Base-by-base conservation (phyloP, 2,329 filamentous ascomycete genomes). In the Apiospora sp. region DNA sequence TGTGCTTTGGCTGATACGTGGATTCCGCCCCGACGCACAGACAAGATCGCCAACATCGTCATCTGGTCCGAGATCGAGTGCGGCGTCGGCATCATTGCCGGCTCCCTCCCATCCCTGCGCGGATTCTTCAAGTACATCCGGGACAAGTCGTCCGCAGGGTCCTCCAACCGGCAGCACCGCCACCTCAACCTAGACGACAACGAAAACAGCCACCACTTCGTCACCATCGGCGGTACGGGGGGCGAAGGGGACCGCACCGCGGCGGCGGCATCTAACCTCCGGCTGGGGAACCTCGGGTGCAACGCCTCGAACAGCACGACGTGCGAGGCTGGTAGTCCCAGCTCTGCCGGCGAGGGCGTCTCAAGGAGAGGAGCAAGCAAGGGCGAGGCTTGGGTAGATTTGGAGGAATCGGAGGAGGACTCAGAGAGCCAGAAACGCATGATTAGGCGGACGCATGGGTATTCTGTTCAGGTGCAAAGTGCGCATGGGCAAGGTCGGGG, bases 41-140 rank as follows among this genome's bases (percentile, higher is more conserved):
- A 72, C 27, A 49, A 72, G 5, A 16, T 67, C 34, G 30, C 27
- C 37, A 69, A 72, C 67, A 74, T 78, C 14, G 77, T 79, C 72
- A 72, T 79, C 43, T 79, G 77, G 76, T 78, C 77, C 46, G 67
- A 74, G 34, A 73, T 79, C 54, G 78, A 79, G 37, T 78, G 75
- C 74, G 77, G 77, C 71, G 73, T 79, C 13, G 78, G 78, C 61
- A 75, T 80, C 72, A 76, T 79, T 70, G 75, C 78, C 69, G 74
- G 77, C 46, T 78, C 74, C 54, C 71, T 79, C 3, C 78, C 78
- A 14, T 76, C 77, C n/a, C 73, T 79, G 13, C 76, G 76, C 16
- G 76, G 77, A 2, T 71, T 79, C 8, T 73, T 78, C 72, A 77
- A 78, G 67, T 24, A 24, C 58, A 43, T 71, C 12, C 27, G 68